Base-by-base conservation (phyloP, 1,284 basidiomycete genomes). In the Moesziomyces globuligerus region DNA sequence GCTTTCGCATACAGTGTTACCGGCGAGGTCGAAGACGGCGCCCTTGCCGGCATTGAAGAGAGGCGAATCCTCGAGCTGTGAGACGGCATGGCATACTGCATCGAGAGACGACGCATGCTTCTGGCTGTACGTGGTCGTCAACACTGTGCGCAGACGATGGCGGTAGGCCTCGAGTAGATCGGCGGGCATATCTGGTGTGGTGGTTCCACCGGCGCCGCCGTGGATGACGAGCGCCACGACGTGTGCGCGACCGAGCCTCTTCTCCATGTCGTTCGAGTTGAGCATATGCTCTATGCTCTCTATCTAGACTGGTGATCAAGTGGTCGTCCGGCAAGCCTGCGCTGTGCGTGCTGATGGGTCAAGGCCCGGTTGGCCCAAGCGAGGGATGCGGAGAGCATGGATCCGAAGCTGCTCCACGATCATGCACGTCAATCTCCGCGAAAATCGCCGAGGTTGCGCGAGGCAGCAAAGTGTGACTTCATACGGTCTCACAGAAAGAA, bases 71-170 rank as follows among this genome's bases (percentile, higher is more conserved):
- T 92, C 91, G 86, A 93, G 85, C 9, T 85, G 83, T 0, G 86
- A 84, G 7, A 91, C 91, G 0, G 91, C 90, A 7, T 90, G 89
- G 3, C 90, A 88, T 3, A 86, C 88, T n/a, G 91, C 91, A 76
- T 92, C 90, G 85, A 93, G 88, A 4, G 91, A 91, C 74, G 91
- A 89, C 0, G 90, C 90, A 21, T 90, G 90, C 3, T 85, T 79
- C 32, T 81, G 83, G 23, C 86, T 78, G 74, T 91, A 84, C 1
- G 91, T 91, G 5, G 87, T 87, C 29, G 83, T 67, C 37, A 93
- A 84, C 0, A 90, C 88, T 3, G 82, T 78, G 18, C 82, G 80
- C 36, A 93, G 83, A 1, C 85, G 87, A 1, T 83, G 80, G 70
- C 86, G 88, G 83, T 91, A 91, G 10, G 86, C 86, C 26, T 86